Conservation (phyloP, 2,329 filamentous ascomycete genomes). For the Aspergillus tanneri region DNA sequence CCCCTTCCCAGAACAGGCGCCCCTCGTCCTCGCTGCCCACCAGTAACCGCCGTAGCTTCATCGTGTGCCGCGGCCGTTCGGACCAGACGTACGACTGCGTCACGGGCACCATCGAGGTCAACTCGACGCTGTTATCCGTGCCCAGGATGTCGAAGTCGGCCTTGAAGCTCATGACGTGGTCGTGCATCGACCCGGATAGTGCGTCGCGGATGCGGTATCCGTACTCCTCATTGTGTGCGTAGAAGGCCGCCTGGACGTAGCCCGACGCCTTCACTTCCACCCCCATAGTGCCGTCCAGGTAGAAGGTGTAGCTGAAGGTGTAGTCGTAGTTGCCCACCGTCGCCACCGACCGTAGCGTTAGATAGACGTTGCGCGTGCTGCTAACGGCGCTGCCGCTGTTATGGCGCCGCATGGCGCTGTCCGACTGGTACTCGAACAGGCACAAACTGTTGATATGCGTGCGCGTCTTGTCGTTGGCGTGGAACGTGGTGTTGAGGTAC, state of each 20-base stretch:
- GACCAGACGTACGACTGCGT: conserved; percentile 15
- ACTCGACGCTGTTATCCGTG: conserved; percentile 12
- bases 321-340: conserved; percentile 19
- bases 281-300: conserved; percentile 15
- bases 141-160: conserved; percentile 18
- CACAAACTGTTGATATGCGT: conserved; percentile 16
- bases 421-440: conserved; percentile 15
- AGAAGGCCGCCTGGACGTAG: conserved; percentile 16
- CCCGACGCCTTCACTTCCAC: conserved; percentile 15
- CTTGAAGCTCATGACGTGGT: conserved; percentile 19
- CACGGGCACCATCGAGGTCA: conserved; percentile 12
- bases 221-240: conserved; percentile 17
- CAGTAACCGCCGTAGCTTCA: conserved; percentile 13
- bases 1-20: conserved; percentile 14
- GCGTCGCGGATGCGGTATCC: conserved; percentile 18
- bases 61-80: conserved; percentile 12
- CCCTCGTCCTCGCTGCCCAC: conserved; percentile 8
- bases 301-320: conserved; percentile 16
- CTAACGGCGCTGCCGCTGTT: conserved; percentile 7
- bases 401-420: conserved; percentile 12
- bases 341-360: conserved; percentile 15
- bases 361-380: conserved; percentile 15
- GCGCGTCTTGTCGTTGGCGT: conserved; percentile 17
- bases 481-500: conserved; percentile 29
- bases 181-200: conserved; percentile 18